phyloP scores from a whole-genome alignment of 495 filamentous ascomycete genomes.

The Oidiodendron maius region DNA sequence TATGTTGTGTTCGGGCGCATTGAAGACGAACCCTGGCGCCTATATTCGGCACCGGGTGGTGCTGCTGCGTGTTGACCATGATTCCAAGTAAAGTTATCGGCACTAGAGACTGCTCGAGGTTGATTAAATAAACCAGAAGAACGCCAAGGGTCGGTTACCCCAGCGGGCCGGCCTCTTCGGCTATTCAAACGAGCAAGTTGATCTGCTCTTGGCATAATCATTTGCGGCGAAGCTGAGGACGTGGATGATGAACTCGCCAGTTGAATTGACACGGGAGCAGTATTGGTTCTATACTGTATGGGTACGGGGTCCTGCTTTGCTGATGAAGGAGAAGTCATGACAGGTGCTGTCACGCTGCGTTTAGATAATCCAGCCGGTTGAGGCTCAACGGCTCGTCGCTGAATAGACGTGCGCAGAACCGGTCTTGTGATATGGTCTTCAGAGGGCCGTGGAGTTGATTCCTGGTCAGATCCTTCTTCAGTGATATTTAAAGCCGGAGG shows the following conservation, averaged over 20 bases:
- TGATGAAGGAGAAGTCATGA: not conserved
- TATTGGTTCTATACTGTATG: constrained; percentile 10
- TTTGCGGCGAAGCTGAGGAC: not conserved
- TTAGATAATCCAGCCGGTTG: constrained; percentile 6
- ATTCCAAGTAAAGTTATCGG: not conserved
- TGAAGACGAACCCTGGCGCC: not conserved
- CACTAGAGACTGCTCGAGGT: not conserved
- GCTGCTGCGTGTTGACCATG: constrained; percentile 3
- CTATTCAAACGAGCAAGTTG: constrained; percentile 23
- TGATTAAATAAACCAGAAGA: constrained; percentile 6
- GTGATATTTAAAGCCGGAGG: not conserved
- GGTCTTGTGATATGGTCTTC: constrained; percentile 14
- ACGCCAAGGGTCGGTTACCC: constrained; percentile 16
- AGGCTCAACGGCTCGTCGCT: constrained; percentile 2
- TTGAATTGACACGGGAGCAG: constrained; percentile 6
- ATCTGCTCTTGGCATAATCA: constrained; percentile 16
- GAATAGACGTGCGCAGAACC: constrained; percentile 3
- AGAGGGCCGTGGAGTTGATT: constrained; percentile 8
- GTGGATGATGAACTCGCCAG: not conserved
- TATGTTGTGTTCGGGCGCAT: not conserved
- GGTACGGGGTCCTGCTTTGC: constrained; percentile 8
- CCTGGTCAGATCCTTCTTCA: constrained; percentile 4
- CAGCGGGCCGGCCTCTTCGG: constrained; percentile 18
- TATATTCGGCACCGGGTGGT: constrained; percentile 8
- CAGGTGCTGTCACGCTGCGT: constrained; percentile 17